Conservation (phyloP, 805 yeast genomes). For the Ogataea polymorpha region DNA sequence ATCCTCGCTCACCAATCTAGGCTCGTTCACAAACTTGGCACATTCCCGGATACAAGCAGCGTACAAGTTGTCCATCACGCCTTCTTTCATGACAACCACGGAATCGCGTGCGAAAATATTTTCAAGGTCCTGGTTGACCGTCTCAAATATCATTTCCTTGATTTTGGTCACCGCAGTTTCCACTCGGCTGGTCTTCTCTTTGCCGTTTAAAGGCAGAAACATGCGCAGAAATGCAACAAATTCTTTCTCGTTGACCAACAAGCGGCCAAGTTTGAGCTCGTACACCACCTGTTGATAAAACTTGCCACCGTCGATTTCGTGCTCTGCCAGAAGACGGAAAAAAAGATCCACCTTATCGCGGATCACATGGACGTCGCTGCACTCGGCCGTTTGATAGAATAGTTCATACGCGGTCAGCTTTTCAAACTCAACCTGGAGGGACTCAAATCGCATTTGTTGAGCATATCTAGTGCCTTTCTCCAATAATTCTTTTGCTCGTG, state of each 20-base stretch:
- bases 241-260: not conserved
- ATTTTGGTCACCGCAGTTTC: not conserved
- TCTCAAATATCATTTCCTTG: not conserved
- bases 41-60: not conserved
- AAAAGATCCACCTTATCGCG: slow-evolving; percentile 2
- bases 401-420: slow-evolving; percentile 6
- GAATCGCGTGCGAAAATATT: slow-evolving; percentile 5
- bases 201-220: slow-evolving; percentile 6
- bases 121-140: slow-evolving; percentile 1
- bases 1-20: slow-evolving; percentile 3
- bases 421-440: slow-evolving; percentile 1
- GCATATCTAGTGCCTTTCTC: slow-evolving; percentile 1
- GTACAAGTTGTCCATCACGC: not conserved
- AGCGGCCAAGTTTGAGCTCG: not conserved
- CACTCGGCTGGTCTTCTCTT: not conserved
- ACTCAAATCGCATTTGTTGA: slow-evolving; percentile 9
- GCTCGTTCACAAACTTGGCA: not conserved
- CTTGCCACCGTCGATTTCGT: slow-evolving; percentile 8
- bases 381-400: slow-evolving; percentile 8
- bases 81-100: slow-evolving; percentile 1
- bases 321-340: not conserved
- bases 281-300: slow-evolving; percentile 4
- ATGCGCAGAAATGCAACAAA: slow-evolving; percentile 3
- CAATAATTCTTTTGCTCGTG: not conserved
- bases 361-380: not conserved